Base-by-base conservation (phyloP, 306 rosid species). In the Abrus precatorius region DNA sequence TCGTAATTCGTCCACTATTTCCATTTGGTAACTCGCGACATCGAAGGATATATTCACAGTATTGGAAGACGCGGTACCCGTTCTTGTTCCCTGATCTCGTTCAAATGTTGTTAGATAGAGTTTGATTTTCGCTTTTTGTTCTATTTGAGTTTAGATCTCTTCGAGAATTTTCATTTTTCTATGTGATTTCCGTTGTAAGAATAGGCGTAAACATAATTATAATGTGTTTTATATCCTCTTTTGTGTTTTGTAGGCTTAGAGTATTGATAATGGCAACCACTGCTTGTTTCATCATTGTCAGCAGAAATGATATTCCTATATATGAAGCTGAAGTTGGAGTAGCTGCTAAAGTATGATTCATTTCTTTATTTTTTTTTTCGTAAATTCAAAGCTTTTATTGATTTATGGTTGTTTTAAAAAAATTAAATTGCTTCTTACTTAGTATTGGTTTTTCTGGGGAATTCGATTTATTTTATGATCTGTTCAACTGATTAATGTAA, bases 241-340 rank as follows among this genome's bases (percentile, higher is more conserved):
- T 41, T 43, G 9, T 27, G 11, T 54, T 72, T 56, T 5, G 13
- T 47, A 53, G 79, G 3, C 55, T 47, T 44, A 83, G 78, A 75
- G 14, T 74, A 1, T 84, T 38, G 32, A 57, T 34, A 83, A 95
- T 95, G 99, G 97, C 98, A 55, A 87, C 91, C 61, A 93, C 98
- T 7, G 99, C 99, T 66, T 95, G 97, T 85, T 95, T 95, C 89
- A 90, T 95, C 82, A 95, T 95, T 72, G 98, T 95, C 78, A 93
- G 99, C 88, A 85, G 99, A 88, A 95, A 90, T 70, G 97, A 95
- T 76, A 93, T 95, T 77, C 99, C 99, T 20, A 95, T 95, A 54
- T 95, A 95, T 76, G 99, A 93, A 88, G 95, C 99, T 76, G 98
- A 95, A 95, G 97, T 95, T 71, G 99, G 99, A 88, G 90, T 97